Evolutionary conservation across 257 asterid species (phyloP), one percentile per base, ranked within the genome.

Genomic region (Phtheirospermum japonicum): DNA sequence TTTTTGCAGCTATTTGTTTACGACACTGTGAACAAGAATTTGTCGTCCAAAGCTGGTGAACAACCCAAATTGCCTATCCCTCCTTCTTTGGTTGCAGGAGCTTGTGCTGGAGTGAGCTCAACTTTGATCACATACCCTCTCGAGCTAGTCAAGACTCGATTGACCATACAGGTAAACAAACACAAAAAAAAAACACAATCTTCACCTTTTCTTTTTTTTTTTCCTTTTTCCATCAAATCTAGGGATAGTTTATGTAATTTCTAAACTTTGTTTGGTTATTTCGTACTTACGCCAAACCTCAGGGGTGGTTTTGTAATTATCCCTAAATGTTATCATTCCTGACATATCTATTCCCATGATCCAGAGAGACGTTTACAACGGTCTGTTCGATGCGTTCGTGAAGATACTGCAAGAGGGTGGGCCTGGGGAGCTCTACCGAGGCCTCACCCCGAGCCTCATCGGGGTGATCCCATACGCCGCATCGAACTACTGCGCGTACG

Each of bases 91-190:
- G 59, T 92, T 53, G 99, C 96, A 0, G 99, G 99, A 50, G 97
- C 99, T 45, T 86, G 95, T 68, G 99, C 97, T 39, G 99, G 99
- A 64, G 93, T 92, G 73, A 80, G 86, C 82, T 92, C 99, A 34
- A 92, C 99, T 12, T 57, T 92, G 75, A 65, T 86, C 69, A 92
- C 97, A 40, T 92, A 92, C 71, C 99, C 97, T 23, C 97, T 92
- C 5, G 99, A 92, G 85, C 66, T 92, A 71, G 81, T 92, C 72
- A 89, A 92, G 80, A 92, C 99, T 63, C 93, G 97, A 54, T 63
- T 92, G 16, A 92, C 99, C 33, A 85, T 92, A 66, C 89, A 92
- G 96, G 99, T 89, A 82, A 70, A 31, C 14, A 8, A 36, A 96
- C 84, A 79, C 39, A 33, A 68, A 23, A 8, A 6, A 48, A 32